A percentile compares a stretch with the other conserved stretches of the same genome.
Conservation (phyloP, 2,329 filamentous ascomycete genomes). For the Fusarium incarnatum region DNA sequence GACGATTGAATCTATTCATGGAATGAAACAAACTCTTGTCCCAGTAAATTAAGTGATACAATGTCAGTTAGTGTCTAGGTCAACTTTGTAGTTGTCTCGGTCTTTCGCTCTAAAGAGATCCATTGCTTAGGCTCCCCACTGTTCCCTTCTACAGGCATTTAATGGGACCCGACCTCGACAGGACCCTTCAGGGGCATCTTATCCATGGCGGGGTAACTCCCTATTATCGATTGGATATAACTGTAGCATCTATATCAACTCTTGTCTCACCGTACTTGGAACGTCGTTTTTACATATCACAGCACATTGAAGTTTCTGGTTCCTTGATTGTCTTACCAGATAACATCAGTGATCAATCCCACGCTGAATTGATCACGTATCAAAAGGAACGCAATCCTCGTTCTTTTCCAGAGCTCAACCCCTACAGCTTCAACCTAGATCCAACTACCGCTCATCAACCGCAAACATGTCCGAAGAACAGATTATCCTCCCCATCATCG, state of each 20-base stretch:
- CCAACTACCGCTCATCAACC: slow-evolving; percentile 1
- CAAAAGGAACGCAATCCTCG: neutral
- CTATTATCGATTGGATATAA: slow-evolving; percentile 14
- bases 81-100: neutral
- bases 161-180: slow-evolving; percentile 14
- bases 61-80: neutral
- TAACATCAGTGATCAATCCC: neutral
- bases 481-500: slow-evolving; percentile 73
- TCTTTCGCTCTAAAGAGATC: slow-evolving; percentile 2
- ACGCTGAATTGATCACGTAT: neutral
- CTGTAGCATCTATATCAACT: slow-evolving; percentile 4
- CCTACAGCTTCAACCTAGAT: neutral
- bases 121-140: neutral
- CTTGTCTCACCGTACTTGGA: slow-evolving; percentile 30
- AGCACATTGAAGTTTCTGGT: neutral
- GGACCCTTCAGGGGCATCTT: slow-evolving; percentile 12
- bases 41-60: neutral
- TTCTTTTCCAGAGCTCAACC: neutral
- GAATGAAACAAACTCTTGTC: slow-evolving; percentile 18
- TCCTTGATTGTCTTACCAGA: neutral
- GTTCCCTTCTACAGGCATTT: neutral
- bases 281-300: slow-evolving; percentile 14
- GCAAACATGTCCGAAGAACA: slow-evolving; percentile 53
- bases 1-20: slow-evolving; percentile 65
- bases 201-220: slow-evolving; percentile 39